Evolutionary conservation across 495 filamentous ascomycete species (phyloP), one percentile per base, ranked within the genome.

Genomic region (Staphylotrichum longicolle): DNA sequence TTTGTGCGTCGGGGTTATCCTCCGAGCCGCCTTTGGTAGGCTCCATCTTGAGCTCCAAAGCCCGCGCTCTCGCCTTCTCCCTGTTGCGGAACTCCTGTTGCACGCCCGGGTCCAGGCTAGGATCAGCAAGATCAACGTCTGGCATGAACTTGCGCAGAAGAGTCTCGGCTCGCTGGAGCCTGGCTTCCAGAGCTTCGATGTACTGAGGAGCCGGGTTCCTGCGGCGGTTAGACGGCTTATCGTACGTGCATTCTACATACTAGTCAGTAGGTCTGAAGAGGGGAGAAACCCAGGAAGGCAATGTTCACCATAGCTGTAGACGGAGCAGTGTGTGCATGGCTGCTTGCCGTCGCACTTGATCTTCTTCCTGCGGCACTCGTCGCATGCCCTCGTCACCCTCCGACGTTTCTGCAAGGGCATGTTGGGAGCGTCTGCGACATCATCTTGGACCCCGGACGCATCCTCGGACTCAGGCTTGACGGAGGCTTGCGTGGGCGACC

Each of bases 321-420:
- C 91, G 7, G 91, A 95, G 75, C 94, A 98, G 74, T 97, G 94
- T 3, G 94, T 96, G 74, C 94, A 98, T 8, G 94, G 95, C 74
- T 96, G 92, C 76, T 96, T 96, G 60, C 94, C 94, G 70, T 97
- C 93, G 69, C 93, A 98, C 74, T 97, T 98, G 73, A 98, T 97
- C 75, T 98, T 98, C 76, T 98, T 98, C 66, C 94, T 82, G 51
- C 94, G 84, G 70, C 93, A 98, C 72, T 98, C 95, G 71, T 98
- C 94, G 78, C 93, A 97, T 15, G 93, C 93, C 58, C 93, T 82
- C 45, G 91, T 96, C 35, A 97, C 93, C 69, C 93, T 80, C 30
- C 93, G 83, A 50, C 93, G 83, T 75, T 97, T 96, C 75, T 96
- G 93, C 63, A 93, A 75, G 41, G 88, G 91, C 67, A 75, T 69